Conservation (phyloP, 1,284 basidiomycete species). For the Gymnopus androsaceus region DNA sequence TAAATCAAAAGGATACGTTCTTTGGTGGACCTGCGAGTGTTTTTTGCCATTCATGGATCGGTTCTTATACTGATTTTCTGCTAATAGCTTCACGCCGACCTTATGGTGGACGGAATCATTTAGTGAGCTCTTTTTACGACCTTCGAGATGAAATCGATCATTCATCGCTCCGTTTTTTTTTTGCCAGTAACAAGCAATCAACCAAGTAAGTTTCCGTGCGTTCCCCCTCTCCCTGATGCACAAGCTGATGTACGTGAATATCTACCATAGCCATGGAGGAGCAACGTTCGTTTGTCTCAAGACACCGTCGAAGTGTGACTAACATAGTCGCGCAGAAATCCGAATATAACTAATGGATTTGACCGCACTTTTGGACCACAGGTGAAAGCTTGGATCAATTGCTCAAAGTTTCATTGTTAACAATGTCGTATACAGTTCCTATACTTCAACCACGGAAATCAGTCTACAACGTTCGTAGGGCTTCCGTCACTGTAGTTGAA, state of each 20-base stretch:
- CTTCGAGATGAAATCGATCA: too few species aligned
- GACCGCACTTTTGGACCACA: constrained; percentile 32
- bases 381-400: too few species aligned
- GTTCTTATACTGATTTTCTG: neutral
- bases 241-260: neutral
- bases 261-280: constrained; percentile 17
- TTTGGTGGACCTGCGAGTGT: constrained; percentile 28
- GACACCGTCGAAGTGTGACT: neutral
- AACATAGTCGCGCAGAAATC: constrained; percentile 21
- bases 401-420: too few species aligned
- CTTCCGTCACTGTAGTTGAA: neutral
- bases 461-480: neutral
- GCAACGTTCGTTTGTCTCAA: constrained; percentile 7
- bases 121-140: constrained; percentile 19
- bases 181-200: constrained; percentile 25
- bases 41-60: neutral
- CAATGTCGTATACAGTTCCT: constrained; percentile 27
- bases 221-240: neutral
- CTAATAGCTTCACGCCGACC: constrained; percentile 27
- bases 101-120: constrained; percentile 31
- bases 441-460: constrained; percentile 26
- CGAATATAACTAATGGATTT: constrained; percentile 31
- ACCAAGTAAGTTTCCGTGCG: constrained; percentile 19
- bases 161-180: too few species aligned
- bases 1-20: constrained; percentile 30